Conservation (phyloP, 306 rosid genomes). For the Malus sylvestris region DNA sequence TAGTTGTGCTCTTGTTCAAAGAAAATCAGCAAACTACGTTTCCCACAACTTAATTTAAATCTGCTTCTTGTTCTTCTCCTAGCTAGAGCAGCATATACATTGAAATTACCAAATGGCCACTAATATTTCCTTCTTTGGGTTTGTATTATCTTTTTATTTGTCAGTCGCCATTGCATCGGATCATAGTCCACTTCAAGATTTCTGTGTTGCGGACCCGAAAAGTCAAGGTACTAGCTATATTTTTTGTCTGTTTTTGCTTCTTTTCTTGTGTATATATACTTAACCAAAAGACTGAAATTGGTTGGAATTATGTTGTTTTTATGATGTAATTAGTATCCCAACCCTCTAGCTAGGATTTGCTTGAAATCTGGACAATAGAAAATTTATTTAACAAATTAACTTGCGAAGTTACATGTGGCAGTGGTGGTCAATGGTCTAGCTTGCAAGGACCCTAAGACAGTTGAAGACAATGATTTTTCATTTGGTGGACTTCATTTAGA, state of each 20-base stretch:
- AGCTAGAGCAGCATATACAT: neutral
- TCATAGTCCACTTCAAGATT: conserved; percentile 35
- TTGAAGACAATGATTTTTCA: conserved; percentile 14
- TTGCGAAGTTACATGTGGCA: conserved; percentile 8
- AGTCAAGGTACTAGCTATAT: conserved; percentile 7
- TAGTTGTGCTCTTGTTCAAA: neutral
- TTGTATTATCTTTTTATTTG: neutral
- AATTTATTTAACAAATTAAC: neutral
- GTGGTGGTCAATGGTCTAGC: conserved; percentile 28
- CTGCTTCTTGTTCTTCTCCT: no score
- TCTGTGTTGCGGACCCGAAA: conserved; percentile 31
- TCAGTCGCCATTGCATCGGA: conserved; percentile 14
- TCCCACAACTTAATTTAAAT: neutral
- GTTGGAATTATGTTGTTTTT: neutral
- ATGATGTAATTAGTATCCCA: neutral
- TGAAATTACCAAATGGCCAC: neutral
- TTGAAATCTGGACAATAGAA: no score
- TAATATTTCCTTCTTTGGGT: neutral
- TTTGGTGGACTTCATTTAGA: conserved; percentile 17
- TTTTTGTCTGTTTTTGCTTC: neutral
- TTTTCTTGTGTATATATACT: neutral
- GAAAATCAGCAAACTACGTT: neutral
- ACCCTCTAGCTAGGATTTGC: no score
- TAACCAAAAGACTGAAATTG: neutral
- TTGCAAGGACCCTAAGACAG: conserved; percentile 34